Conservation (phyloP, 73 alveolate genomes). For the Effrenium voratum region DNA sequence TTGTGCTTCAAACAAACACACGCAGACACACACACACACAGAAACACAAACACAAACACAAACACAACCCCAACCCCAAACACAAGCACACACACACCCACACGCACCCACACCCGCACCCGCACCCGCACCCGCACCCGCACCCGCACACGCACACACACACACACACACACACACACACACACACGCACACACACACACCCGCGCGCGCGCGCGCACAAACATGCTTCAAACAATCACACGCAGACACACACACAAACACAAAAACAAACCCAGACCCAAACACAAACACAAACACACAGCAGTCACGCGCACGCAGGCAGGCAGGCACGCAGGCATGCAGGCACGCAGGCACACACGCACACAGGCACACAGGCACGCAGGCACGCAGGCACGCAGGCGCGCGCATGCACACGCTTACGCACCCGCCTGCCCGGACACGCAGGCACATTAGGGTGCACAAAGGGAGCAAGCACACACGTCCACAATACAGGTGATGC, state of each 20-base stretch:
- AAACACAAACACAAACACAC: background rate
- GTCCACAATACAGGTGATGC: too few species aligned
- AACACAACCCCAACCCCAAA: too few species aligned
- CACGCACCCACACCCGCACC: too few species aligned
- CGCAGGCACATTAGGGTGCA: background rate
- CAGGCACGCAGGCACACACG: background rate
- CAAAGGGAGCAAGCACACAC: too few species aligned
- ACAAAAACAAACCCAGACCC: background rate
- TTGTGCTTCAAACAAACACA: too few species aligned
- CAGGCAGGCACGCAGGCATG: background rate
- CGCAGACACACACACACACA: too few species aligned
- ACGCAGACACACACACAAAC: background rate
- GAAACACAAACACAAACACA: too few species aligned
- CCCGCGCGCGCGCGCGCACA: background rate
- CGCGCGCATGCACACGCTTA: background rate
- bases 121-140: too few species aligned
- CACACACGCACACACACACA: background rate
- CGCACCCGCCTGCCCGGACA: background rate
- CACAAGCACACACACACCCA: too few species aligned
- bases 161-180: background rate
- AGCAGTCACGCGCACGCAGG: background rate
- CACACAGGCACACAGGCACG: background rate
- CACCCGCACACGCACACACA: too few species aligned
- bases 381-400: background rate
- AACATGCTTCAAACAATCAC: background rate